These are phyloP conservation scores for Phenoliferia sp. DNA, from an alignment of 1,284 basidiomycete species.

Conservation along the genomic window DNA sequence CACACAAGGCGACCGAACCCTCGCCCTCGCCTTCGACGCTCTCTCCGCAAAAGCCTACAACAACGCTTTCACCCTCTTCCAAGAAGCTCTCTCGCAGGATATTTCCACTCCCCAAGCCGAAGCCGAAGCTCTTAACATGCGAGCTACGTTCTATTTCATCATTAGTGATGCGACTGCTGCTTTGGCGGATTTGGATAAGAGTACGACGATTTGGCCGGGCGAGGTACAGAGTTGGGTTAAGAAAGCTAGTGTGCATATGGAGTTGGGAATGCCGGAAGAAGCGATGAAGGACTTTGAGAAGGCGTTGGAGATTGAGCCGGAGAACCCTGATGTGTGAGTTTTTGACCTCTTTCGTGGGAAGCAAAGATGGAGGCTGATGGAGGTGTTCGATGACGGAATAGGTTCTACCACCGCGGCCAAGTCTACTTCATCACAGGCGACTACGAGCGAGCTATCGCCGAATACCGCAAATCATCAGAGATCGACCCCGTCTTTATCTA, in stretches of 20 bases:
- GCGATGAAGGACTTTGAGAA: slow-evolving; percentile 89
- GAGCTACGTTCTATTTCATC: slow-evolving; percentile 97
- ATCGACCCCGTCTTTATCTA: slow-evolving; percentile 84
- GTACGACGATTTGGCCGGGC: slow-evolving; percentile 65
- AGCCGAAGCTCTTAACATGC: slow-evolving; percentile 83
- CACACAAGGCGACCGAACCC: slow-evolving; percentile 76
- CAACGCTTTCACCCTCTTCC: slow-evolving; percentile 73
- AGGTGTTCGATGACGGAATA: slow-evolving; percentile 37
- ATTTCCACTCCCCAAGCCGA: slow-evolving; percentile 62
- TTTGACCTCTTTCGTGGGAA: background rate
- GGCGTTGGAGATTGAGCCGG: slow-evolving; percentile 74
- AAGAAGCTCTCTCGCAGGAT: slow-evolving; percentile 83
- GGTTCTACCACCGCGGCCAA: slow-evolving; percentile 99
- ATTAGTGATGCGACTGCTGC: slow-evolving; percentile 80
- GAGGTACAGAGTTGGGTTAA: slow-evolving; percentile 90
- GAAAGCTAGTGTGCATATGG: slow-evolving; percentile 97
- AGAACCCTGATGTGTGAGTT: slow-evolving; percentile 67
- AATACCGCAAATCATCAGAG: slow-evolving; percentile 83
- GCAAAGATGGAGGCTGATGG: background rate
- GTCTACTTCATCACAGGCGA: slow-evolving; percentile 96
- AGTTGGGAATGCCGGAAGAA: slow-evolving; percentile 66
- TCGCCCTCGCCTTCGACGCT: slow-evolving; percentile 75
- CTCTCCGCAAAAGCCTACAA: slow-evolving; percentile 80
- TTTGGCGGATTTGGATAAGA: slow-evolving; percentile 75
- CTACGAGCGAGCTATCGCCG: slow-evolving; percentile 75